Evolutionary conservation across 2,329 filamentous ascomycete genomes (phyloP).

Genomic region (Phoma sp.): DNA sequence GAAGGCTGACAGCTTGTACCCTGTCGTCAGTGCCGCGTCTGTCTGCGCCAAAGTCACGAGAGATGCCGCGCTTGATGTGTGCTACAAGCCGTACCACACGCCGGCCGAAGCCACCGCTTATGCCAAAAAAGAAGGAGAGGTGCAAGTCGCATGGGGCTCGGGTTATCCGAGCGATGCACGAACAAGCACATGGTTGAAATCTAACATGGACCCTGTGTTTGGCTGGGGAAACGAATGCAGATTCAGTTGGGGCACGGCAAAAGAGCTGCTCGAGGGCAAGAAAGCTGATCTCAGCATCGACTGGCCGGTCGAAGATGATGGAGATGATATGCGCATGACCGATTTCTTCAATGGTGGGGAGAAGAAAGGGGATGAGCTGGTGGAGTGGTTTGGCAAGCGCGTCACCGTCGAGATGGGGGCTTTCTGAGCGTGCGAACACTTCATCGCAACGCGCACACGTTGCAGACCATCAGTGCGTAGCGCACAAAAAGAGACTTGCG

Average conservation of each 20-base stretch:
- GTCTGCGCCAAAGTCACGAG: conserved; percentile 96
- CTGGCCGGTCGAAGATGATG: conserved; percentile 81
- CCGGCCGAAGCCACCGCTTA: conserved; percentile 35
- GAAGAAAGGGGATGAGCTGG: conserved; percentile 68
- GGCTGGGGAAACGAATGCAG: conserved; percentile 93
- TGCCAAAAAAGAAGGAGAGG: conserved; percentile 34
- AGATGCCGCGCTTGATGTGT: conserved; percentile 83
- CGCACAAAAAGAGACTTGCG: background rate
- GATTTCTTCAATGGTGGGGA: conserved; percentile 69
- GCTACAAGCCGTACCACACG: conserved; percentile 64
- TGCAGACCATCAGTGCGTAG: too few relatives aligned
- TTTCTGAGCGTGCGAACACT: conserved; percentile 57
- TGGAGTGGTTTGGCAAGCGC: conserved; percentile 81
- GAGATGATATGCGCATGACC: conserved; percentile 70
- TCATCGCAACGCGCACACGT: background rate
- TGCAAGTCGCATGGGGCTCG: conserved; percentile 74
- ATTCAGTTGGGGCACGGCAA: conserved; percentile 95
- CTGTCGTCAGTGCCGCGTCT: conserved; percentile 89
- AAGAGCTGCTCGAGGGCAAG: conserved; percentile 87
- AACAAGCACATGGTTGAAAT: conserved; percentile 80
- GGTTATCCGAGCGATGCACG: conserved; percentile 90
- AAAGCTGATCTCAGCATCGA: conserved; percentile 73
- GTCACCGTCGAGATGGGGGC: conserved; percentile 73
- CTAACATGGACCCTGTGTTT: conserved; percentile 90
- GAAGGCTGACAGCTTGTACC: conserved; percentile 92